Evolutionary conservation across 2,329 filamentous ascomycete genomes (phyloP).

Genomic region (Calonectria pauciramosa): DNA sequence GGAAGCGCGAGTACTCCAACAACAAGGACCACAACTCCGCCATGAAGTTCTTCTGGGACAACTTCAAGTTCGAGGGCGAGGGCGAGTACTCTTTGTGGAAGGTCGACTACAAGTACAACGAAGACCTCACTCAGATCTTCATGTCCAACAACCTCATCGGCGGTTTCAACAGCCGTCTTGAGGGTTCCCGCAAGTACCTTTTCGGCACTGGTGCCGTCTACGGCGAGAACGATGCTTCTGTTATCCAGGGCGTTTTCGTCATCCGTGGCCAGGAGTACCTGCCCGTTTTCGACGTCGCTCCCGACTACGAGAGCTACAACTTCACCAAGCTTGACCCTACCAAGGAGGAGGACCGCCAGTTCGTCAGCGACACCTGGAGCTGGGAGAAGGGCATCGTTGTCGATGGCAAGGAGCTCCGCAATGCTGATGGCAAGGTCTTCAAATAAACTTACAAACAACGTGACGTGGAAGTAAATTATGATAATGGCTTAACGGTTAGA

Average conservation of each 20-base stretch:
- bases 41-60: constrained; percentile 99
- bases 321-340: constrained; percentile 96
- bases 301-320: constrained; percentile 95
- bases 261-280: constrained; percentile 90
- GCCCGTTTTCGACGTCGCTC: constrained; percentile 95
- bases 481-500: constrained; percentile 52
- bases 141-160: constrained; percentile 99
- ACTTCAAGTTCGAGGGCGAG: constrained; percentile 82
- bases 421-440: constrained; percentile 97
- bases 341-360: constrained; percentile 87
- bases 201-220: constrained; percentile 94
- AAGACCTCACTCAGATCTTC: constrained; percentile 97
- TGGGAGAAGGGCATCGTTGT: constrained; percentile 89
- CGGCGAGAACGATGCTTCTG: constrained; percentile 87
- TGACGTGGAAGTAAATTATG: constrained; percentile 42
- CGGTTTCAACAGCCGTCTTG: constrained; percentile 97
- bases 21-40: constrained; percentile 82
- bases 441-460: constrained; percentile 75
- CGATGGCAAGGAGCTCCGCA: constrained; percentile 89
- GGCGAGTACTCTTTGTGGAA: constrained; percentile 91
- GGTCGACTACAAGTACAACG: constrained; percentile 98
- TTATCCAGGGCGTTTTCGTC: constrained; percentile 94
- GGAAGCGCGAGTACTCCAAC: constrained; percentile 99
- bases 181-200: constrained; percentile 97
- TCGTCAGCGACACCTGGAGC: constrained; percentile 88